Percentiles rank a stretch among this genome's conserved stretches.
phyloP scores from a whole-genome alignment of 2,329 filamentous ascomycete genomes.

The Cercospora sp. region DNA sequence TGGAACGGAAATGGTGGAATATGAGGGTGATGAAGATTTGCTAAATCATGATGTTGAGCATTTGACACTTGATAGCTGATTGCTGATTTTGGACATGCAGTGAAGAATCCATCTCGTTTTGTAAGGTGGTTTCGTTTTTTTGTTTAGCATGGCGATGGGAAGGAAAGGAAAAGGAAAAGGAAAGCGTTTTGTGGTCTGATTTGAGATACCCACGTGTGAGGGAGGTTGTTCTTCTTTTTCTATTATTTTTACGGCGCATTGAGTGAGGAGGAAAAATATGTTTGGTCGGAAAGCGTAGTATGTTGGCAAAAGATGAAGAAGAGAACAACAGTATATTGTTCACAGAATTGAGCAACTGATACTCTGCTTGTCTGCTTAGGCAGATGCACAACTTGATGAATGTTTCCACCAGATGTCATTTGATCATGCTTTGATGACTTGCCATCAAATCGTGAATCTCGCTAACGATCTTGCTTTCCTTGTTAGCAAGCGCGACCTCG shows the following conservation, averaged over 20 bases:
- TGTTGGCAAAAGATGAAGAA: neutral
- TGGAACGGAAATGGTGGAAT: constrained; percentile 45
- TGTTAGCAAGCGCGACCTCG: too few relatives aligned
- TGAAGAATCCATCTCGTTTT: neutral
- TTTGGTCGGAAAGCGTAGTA: neutral
- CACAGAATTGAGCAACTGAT: neutral
- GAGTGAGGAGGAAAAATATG: neutral
- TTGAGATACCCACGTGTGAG: constrained; percentile 6
- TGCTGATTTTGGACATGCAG: neutral
- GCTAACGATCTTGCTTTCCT: too few relatives aligned
- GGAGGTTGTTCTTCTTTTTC: neutral
- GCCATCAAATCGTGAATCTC: too few relatives aligned
- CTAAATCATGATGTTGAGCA: constrained; percentile 50
- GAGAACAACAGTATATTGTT: neutral
- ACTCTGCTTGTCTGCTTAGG: neutral
- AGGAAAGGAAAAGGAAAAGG: neutral
- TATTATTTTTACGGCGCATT: too few relatives aligned
- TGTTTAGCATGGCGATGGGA: neutral
- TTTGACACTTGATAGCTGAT: constrained; percentile 31
- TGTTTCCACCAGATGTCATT: too few relatives aligned
- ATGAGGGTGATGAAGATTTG: constrained; percentile 45
- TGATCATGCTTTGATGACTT: too few relatives aligned
- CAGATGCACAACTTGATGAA: neutral
- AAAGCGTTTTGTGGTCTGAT: neutral
- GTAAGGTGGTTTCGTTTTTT: neutral